Conservation (phyloP, 129 eudicot genomes). For the Chrysanthemum makinoi region DNA sequence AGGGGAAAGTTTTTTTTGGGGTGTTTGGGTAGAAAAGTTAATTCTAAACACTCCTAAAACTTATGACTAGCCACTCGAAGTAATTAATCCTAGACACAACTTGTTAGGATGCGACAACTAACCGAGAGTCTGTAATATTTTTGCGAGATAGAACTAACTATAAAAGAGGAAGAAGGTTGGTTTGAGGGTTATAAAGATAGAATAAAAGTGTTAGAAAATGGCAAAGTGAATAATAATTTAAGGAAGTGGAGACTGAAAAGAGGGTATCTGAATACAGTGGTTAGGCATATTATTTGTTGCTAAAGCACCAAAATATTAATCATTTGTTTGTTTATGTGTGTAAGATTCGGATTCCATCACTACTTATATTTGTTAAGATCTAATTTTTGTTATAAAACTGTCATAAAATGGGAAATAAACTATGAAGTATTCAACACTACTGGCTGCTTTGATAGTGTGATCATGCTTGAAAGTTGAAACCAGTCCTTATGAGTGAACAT, state of each 20-base stretch:
- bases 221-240: background rate
- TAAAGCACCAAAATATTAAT: conserved; percentile 5
- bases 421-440: no score
- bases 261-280: conserved; percentile 20
- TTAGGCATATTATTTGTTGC: conserved; percentile 23
- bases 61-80: no score
- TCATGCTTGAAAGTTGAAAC: no score
- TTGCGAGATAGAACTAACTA: background rate
- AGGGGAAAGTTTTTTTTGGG: background rate
- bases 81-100: no score
- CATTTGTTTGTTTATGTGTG: conserved; percentile 17
- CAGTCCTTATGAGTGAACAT: no score
- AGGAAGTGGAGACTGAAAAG: conserved; percentile 21
- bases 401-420: no score
- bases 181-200: conserved; percentile 18
- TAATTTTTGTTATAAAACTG: background rate
- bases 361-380: background rate
- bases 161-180: background rate
- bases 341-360: conserved; percentile 28
- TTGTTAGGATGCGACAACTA: no score
- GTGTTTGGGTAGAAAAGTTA: background rate
- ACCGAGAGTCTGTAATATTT: no score
- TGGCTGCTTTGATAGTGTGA: no score
- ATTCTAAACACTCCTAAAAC: background rate
- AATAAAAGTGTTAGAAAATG: background rate